Evolutionary conservation across 2,329 filamentous ascomycete species (phyloP).

Genomic region (Hymenoscyphus occultus): DNA sequence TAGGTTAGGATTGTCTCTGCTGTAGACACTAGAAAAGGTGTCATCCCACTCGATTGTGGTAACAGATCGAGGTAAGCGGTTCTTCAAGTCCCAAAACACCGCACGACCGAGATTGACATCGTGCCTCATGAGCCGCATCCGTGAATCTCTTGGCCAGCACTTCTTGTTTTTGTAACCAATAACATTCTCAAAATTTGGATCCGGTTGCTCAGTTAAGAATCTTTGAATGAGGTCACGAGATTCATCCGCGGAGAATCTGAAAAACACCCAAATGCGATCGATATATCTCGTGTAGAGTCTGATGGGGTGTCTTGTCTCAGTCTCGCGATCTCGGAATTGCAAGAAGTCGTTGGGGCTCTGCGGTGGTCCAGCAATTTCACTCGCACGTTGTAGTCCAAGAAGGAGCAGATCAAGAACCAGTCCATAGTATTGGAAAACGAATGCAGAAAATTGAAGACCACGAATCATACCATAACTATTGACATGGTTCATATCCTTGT

Average conservation of each 20-base stretch:
- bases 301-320: slow-evolving; percentile 91
- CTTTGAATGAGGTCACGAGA: slow-evolving; percentile 94
- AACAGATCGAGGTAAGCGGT: slow-evolving; percentile 86
- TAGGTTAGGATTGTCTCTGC: slow-evolving; percentile 93
- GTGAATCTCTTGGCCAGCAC: slow-evolving; percentile 95
- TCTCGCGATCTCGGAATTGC: slow-evolving; percentile 90
- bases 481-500: slow-evolving; percentile 99
- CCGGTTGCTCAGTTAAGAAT: slow-evolving; percentile 95
- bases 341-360: slow-evolving; percentile 95
- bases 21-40: slow-evolving; percentile 97
- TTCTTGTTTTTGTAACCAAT: slow-evolving; percentile 99
- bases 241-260: slow-evolving; percentile 90
- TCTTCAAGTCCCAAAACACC: slow-evolving; percentile 99
- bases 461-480: slow-evolving; percentile 99
- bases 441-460: slow-evolving; percentile 94
- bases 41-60: slow-evolving; percentile 99
- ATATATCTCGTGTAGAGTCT: slow-evolving; percentile 97
- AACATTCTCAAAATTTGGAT: slow-evolving; percentile 98
- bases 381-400: slow-evolving; percentile 91
- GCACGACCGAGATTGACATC: slow-evolving; percentile 97
- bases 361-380: slow-evolving; percentile 92
- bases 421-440: slow-evolving; percentile 98
- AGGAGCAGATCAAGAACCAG: slow-evolving; percentile 90
- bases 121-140: slow-evolving; percentile 97
- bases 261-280: slow-evolving; percentile 97